Evolutionary conservation across 1,139 yeast genomes (phyloP).

Genomic region (Candida gigantensis): DNA sequence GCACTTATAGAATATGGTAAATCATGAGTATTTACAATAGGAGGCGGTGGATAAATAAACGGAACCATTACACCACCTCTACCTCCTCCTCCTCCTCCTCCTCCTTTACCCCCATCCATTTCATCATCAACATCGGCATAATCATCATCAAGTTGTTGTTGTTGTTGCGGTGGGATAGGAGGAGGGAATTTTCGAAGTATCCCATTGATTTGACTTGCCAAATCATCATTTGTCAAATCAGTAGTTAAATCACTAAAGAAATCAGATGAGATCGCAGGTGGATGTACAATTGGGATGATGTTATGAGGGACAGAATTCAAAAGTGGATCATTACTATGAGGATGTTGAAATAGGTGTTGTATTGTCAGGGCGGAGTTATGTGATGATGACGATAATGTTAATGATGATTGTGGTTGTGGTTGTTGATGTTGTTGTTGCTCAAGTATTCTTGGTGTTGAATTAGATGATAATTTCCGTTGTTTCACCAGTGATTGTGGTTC

Average conservation of each 20-base stretch:
- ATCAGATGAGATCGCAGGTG: slow-evolving; percentile 31
- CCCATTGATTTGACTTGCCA: slow-evolving; percentile 25
- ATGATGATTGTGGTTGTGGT: slow-evolving; percentile 1
- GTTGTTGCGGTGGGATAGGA: slow-evolving; percentile 35
- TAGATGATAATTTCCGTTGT: slow-evolving; percentile 13
- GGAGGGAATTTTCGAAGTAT: slow-evolving; percentile 42
- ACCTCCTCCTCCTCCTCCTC: too few species aligned
- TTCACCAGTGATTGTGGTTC: too few species aligned
- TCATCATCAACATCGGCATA: slow-evolving; percentile 7
- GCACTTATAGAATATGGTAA: slow-evolving; percentile 24
- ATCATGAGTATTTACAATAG: slow-evolving; percentile 28
- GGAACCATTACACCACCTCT: slow-evolving; percentile 45
- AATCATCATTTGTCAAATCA: slow-evolving; percentile 19
- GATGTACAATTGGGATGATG: slow-evolving; percentile 38
- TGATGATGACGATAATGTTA: slow-evolving; percentile 6
- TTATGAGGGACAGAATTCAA: slow-evolving; percentile 38
- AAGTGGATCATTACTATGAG: slow-evolving; percentile 8
- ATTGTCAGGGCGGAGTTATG: not conserved
- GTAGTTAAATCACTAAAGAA: slow-evolving; percentile 39
- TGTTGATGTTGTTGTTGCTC: too few species aligned
- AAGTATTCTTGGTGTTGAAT: slow-evolving; percentile 12
- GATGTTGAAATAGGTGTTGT: slow-evolving; percentile 11
- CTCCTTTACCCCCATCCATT: too few species aligned
- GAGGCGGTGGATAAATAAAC: slow-evolving; percentile 49
- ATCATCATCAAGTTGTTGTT: slow-evolving; percentile 12